Percentiles rank a stretch among this genome's conserved stretches.
phyloP scores from a whole-genome alignment of 106 monocot genomes.

The Dactylorhiza incarnata region DNA sequence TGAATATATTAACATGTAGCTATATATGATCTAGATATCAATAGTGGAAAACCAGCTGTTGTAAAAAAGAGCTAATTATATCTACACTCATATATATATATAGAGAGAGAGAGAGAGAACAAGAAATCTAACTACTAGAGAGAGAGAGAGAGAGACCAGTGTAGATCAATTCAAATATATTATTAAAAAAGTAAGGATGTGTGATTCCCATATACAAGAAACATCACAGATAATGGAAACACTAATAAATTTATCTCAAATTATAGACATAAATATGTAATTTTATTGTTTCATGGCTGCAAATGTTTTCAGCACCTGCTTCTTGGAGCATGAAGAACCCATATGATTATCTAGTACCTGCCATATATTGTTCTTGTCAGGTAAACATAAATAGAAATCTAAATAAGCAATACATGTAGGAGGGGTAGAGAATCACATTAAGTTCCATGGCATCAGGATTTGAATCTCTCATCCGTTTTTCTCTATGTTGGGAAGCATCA shows the following conservation, averaged over 20 bases:
- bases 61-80: neutral
- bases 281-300: neutral
- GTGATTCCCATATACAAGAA: neutral
- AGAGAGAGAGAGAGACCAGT: neutral
- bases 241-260: neutral
- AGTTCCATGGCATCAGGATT: conserved; percentile 25
- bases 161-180: neutral
- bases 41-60: too few relatives aligned
- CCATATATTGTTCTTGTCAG: neutral
- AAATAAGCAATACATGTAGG: neutral
- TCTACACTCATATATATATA: neutral
- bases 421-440: conserved; percentile 22
- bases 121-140: neutral
- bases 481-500: conserved; percentile 42
- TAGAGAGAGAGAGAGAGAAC: too few relatives aligned
- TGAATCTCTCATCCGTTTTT: conserved; percentile 74
- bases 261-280: neutral
- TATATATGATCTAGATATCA: too few relatives aligned
- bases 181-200: neutral
- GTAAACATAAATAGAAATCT: neutral
- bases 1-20: too few relatives aligned
- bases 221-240: neutral
- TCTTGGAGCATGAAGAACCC: conserved; percentile 40
- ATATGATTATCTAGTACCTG: conserved; percentile 28
- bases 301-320: conserved; percentile 29